phyloP scores from a whole-genome alignment of 2,329 filamentous ascomycete genomes.

The Paracoccidioides brasiliensis region DNA sequence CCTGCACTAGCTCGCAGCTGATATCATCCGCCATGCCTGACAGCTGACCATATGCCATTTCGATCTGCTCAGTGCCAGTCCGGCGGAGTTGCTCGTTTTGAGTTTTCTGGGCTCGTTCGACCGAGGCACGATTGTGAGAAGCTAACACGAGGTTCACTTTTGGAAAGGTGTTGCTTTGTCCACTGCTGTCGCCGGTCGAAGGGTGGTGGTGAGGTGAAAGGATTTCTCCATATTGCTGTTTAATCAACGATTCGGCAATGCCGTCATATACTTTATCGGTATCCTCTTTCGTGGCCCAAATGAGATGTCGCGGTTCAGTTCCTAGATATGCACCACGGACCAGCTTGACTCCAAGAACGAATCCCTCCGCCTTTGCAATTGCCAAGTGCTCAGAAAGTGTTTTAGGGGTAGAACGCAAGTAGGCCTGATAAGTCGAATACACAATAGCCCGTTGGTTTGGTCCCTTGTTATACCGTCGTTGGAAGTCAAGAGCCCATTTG shows the following conservation, averaged over 20 bases:
- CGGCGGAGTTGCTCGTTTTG: slow-evolving; percentile 31
- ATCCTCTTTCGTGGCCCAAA: slow-evolving; percentile 55
- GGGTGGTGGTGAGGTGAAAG: slow-evolving; percentile 25
- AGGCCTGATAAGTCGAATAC: slow-evolving; percentile 68
- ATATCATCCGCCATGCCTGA: slow-evolving; percentile 50
- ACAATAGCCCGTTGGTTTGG: slow-evolving; percentile 45
- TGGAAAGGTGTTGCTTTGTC: slow-evolving; percentile 33
- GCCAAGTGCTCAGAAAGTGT: slow-evolving; percentile 50
- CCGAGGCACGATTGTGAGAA: slow-evolving; percentile 65
- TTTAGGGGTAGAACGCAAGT: slow-evolving; percentile 49
- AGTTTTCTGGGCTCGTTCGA: slow-evolving; percentile 40
- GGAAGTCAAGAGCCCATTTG: slow-evolving; percentile 62
- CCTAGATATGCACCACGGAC: slow-evolving; percentile 62
- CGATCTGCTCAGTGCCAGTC: slow-evolving; percentile 28
- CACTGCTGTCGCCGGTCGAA: slow-evolving; percentile 15
- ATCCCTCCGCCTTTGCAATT: slow-evolving; percentile 45
- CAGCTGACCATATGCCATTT: slow-evolving; percentile 42
- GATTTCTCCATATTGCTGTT: slow-evolving; percentile 42
- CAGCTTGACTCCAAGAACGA: slow-evolving; percentile 58
- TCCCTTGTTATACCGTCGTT: slow-evolving; percentile 57
- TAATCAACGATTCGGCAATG: slow-evolving; percentile 54
- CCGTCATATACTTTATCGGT: slow-evolving; percentile 61
- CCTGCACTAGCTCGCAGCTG: slow-evolving; percentile 35
- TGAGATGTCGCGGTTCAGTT: slow-evolving; percentile 54
- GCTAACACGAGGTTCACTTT: slow-evolving; percentile 55